Conservation (phyloP, 805 yeast genomes). For the Sugiyamaella lignohabitans region DNA sequence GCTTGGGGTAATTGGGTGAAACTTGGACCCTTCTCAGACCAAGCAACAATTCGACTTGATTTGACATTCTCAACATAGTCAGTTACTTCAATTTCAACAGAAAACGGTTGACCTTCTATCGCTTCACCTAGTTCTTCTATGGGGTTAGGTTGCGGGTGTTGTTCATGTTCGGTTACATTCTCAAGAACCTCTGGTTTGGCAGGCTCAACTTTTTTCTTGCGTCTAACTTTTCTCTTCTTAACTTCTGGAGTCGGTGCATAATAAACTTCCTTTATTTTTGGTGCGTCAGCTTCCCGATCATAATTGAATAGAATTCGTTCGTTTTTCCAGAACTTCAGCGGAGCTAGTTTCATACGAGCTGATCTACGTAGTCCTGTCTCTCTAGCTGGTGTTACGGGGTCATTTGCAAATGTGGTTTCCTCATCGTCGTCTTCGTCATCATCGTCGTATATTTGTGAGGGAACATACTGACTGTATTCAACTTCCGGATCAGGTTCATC, state of each 20-base stretch:
- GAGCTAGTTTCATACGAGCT: slow-evolving; percentile 56
- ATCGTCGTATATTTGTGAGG: too few relatives aligned
- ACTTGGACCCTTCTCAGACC: slow-evolving; percentile 45
- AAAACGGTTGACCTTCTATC: not conserved
- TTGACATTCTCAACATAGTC: not conserved
- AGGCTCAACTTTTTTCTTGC: not conserved
- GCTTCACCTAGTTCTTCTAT: too few relatives aligned
- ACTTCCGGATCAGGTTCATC: too few relatives aligned
- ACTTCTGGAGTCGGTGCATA: slow-evolving; percentile 11
- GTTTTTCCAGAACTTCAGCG: slow-evolving; percentile 79
- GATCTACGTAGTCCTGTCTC: slow-evolving; percentile 43
- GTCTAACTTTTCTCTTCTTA: not conserved
- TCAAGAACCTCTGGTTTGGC: not conserved
- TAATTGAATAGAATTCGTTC: slow-evolving; percentile 60
- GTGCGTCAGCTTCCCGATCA: slow-evolving; percentile 20
- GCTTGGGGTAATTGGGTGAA: slow-evolving; percentile 40
- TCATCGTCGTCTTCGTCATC: not conserved
- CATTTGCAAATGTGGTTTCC: not conserved
- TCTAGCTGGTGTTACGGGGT: not conserved
- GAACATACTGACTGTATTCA: too few relatives aligned
- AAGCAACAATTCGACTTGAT: slow-evolving; percentile 46
- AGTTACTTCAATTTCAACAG: slow-evolving; percentile 19
- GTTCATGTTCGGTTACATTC: not conserved
- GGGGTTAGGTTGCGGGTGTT: not conserved
- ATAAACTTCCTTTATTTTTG: slow-evolving; percentile 26